These are phyloP conservation scores for Pythium chondricola DNA, from an alignment of 352 stramenopile genomes.

Conservation along the genomic window DNA sequence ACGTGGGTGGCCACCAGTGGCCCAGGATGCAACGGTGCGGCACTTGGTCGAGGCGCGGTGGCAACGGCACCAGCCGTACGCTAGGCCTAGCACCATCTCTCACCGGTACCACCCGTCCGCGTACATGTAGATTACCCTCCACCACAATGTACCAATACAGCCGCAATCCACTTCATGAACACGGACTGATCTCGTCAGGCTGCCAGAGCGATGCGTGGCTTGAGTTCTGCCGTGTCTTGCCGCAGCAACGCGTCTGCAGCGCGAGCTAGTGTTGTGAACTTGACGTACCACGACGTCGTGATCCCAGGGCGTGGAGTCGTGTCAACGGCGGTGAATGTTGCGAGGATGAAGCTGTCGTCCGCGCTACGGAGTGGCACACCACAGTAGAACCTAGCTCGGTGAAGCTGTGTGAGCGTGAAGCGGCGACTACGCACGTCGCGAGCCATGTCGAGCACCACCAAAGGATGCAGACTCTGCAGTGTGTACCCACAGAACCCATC, in stretches of 20 bases:
- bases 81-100: too few species aligned
- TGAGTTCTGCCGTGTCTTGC: not conserved
- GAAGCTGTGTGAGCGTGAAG: constrained; percentile 7
- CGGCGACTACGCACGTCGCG: constrained; percentile 12
- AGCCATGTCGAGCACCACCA: constrained; percentile 10
- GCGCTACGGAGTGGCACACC: constrained; percentile 8
- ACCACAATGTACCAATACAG: too few species aligned
- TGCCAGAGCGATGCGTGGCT: not conserved
- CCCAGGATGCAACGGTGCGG: too few species aligned
- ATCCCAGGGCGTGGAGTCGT: constrained; percentile 2
- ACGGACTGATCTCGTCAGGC: not conserved
- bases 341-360: constrained; percentile 14
- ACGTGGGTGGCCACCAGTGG: not conserved
- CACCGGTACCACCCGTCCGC: too few species aligned
- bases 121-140: too few species aligned
- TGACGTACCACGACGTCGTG: constrained; percentile 1
- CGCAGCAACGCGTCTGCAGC: constrained; percentile 1
- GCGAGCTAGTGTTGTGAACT: not conserved
- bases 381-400: constrained; percentile 12
- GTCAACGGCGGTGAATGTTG: constrained; percentile 9
- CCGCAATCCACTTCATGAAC: too few species aligned
- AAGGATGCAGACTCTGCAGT: constrained; percentile 10
- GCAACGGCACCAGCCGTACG: too few species aligned
- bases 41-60: too few species aligned
- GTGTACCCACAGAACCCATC: constrained; percentile 17